These are phyloP conservation scores for Chlamydomonas asymmetrica DNA, from an alignment of 139 green algal genomes.

Conservation along the genomic window DNA sequence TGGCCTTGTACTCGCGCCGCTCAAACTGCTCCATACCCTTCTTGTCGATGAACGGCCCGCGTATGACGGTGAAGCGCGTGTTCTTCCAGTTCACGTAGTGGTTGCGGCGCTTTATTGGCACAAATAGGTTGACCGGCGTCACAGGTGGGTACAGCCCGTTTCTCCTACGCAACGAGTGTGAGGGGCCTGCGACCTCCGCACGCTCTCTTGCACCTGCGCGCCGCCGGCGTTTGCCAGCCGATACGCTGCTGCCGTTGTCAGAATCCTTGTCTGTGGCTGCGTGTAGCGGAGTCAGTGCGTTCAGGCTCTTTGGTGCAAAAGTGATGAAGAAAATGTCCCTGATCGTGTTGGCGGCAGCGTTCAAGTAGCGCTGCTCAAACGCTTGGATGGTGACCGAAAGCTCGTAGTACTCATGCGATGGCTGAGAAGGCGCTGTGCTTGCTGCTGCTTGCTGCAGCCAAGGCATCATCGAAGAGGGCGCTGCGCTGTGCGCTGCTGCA, in stretches of 20 bases:
- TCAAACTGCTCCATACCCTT: constrained; percentile 51
- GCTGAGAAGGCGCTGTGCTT: no score
- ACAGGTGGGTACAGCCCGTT: not conserved
- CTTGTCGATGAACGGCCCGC: constrained; percentile 51
- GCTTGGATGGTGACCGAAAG: constrained; percentile 26
- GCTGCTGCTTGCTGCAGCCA: no score
- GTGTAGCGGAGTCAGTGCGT: constrained; percentile 1
- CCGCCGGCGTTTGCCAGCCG: not conserved
- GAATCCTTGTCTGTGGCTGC: not conserved
- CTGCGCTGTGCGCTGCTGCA: no score
- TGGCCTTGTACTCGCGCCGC: constrained; percentile 38
- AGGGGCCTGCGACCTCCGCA: constrained; percentile 23
- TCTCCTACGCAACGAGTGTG: not conserved
- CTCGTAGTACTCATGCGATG: no score
- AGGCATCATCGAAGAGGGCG: no score
- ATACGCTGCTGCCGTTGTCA: not conserved
- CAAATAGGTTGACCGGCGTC: constrained; percentile 1
- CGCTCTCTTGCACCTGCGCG: not conserved
- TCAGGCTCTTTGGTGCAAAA: constrained; percentile 35
- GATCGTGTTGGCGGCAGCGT: constrained; percentile 33
- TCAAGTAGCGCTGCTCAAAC: constrained; percentile 45
- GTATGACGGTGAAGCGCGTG: constrained; percentile 27
- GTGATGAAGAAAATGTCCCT: constrained; percentile 37
- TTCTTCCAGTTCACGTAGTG: constrained; percentile 1
- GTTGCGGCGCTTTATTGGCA: constrained; percentile 9